phyloP scores from a whole-genome alignment of 306 rosid species.

The Aeschynomene evenia region DNA sequence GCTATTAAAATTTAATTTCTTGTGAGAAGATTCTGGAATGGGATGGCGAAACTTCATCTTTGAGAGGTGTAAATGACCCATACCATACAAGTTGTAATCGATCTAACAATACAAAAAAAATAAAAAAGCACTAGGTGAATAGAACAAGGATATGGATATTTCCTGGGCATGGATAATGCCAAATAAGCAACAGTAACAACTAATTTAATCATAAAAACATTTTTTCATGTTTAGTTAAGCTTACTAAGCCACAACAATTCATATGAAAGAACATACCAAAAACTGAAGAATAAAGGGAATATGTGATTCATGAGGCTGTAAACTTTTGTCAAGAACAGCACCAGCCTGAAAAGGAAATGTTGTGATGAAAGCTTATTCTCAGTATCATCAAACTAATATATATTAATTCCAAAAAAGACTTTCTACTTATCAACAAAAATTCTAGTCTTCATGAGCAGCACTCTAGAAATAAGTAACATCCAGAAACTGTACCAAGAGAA shows the following conservation, averaged over 20 bases:
- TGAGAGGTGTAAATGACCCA: constrained; percentile 79
- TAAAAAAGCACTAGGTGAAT: background rate
- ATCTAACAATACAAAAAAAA: constrained; percentile 32
- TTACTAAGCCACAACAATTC: constrained; percentile 14
- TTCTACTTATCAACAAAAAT: constrained; percentile 19
- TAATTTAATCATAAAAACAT: constrained; percentile 20
- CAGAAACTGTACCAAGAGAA: constrained; percentile 69
- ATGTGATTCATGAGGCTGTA: constrained; percentile 96
- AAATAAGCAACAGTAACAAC: background rate
- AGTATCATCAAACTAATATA: constrained; percentile 9
- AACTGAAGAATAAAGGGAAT: constrained; percentile 72
- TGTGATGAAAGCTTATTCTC: constrained; percentile 19
- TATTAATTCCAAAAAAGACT: constrained; percentile 19
- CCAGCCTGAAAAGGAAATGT: constrained; percentile 62
- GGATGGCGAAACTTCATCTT: constrained; percentile 84
- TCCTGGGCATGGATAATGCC: background rate
- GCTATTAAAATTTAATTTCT: constrained; percentile 37
- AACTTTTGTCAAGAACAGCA: constrained; percentile 61
- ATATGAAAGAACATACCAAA: constrained; percentile 38
- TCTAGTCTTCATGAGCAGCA: constrained; percentile 6
- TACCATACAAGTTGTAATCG: constrained; percentile 75
- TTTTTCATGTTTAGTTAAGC: constrained; percentile 11
- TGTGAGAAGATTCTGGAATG: constrained; percentile 47
- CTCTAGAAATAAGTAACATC: background rate
- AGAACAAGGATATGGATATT: background rate